Percentiles rank a stretch among this genome's conserved stretches.
These are phyloP conservation scores for Diospyros lotus DNA, from an alignment of 148 eudicot genomes.

Conservation along the genomic window DNA sequence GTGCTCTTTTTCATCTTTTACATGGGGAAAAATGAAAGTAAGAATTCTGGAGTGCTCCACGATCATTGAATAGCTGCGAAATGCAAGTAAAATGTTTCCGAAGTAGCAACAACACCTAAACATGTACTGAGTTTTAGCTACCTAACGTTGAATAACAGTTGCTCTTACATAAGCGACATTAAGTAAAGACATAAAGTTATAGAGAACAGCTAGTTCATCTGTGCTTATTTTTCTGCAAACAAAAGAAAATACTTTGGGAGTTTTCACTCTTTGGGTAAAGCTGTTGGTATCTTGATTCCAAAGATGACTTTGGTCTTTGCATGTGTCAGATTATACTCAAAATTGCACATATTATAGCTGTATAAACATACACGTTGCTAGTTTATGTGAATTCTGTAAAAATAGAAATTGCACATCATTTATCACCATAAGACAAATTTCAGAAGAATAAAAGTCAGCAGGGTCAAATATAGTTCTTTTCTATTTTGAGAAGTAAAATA, in stretches of 20 bases:
- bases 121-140: neutral
- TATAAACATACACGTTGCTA: neutral
- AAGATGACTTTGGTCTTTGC: neutral
- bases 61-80: neutral
- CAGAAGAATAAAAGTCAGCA: conserved; percentile 3
- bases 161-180: neutral
- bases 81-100: neutral
- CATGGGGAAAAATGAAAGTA: neutral
- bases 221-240: neutral
- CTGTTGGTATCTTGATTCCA: neutral
- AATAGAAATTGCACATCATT: neutral
- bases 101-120: neutral
- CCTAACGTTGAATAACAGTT: neutral
- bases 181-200: neutral
- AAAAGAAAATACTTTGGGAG: neutral
- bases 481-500: no score
- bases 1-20: neutral
- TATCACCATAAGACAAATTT: neutral
- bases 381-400: no score
- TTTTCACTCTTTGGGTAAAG: neutral
- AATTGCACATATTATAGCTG: neutral
- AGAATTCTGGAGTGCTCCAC: neutral
- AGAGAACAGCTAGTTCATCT: neutral
- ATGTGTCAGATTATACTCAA: neutral
- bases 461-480: neutral